These are phyloP conservation scores for Lachnellula subtilissima DNA, from an alignment of 2,329 filamentous ascomycete genomes.

Conservation along the genomic window DNA sequence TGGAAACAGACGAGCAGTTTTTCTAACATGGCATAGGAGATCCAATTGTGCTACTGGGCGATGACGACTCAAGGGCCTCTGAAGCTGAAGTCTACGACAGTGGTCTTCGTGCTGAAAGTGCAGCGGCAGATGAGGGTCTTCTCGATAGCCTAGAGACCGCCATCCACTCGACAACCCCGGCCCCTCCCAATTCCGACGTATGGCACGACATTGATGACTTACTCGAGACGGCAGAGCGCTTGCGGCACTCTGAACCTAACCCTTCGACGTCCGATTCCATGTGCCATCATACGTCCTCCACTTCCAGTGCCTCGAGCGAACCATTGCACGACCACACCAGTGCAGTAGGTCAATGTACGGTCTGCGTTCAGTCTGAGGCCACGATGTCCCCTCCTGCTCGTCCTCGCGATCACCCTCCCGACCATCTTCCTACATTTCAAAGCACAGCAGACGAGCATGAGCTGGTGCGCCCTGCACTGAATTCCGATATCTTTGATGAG, in stretches of 20 bases:
- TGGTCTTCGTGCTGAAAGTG: constrained; percentile 7
- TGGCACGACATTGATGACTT: constrained; percentile 22
- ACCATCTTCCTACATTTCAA: no score
- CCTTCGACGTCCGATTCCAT: constrained; percentile 6
- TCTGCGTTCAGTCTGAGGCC: no score
- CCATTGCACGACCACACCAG: constrained; percentile 15
- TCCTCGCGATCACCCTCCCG: no score
- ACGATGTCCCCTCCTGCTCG: no score
- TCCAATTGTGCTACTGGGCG: constrained; percentile 11
- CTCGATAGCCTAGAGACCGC: constrained; percentile 2
- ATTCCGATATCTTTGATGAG: no score
- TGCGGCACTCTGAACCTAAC: constrained; percentile 11
- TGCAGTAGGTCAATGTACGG: background rate
- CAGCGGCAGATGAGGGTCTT: constrained; percentile 1
- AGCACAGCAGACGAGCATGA: no score
- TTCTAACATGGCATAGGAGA: constrained; percentile 15
- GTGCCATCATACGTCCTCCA: background rate
- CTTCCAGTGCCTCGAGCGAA: constrained; percentile 5
- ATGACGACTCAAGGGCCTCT: background rate
- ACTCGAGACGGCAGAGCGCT: constrained; percentile 9
- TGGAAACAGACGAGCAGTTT: constrained; percentile 9
- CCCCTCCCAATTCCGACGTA: constrained; percentile 12
- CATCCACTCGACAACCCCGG: no score
- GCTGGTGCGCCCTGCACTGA: no score
- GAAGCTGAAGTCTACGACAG: constrained; percentile 7